Evolutionary conservation across 768 basidiomycete species (phyloP).

Genomic region (Termitomyces sp.): DNA sequence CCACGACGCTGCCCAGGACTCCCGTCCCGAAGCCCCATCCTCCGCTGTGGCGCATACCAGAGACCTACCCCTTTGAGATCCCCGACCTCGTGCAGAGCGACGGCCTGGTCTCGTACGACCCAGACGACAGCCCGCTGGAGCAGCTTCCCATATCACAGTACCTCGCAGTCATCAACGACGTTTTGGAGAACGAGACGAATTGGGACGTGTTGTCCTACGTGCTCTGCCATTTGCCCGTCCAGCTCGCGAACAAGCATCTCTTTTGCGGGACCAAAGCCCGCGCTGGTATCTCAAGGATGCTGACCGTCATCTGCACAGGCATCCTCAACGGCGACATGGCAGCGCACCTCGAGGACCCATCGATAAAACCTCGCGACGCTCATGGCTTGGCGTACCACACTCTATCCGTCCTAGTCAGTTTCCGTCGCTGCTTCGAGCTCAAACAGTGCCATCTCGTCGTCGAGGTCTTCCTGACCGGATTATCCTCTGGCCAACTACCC

Average conservation of each 20-base stretch:
- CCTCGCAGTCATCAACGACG: constrained; percentile 51
- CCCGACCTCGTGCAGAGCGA: constrained; percentile 62
- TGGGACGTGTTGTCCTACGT: constrained; percentile 95
- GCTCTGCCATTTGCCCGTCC: constrained; percentile 84
- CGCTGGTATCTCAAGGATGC: constrained; percentile 53
- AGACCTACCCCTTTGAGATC: constrained; percentile 52
- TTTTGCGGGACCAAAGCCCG: constrained; percentile 87
- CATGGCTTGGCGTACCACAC: constrained; percentile 86
- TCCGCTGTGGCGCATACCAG: constrained; percentile 67
- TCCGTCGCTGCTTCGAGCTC: constrained; percentile 71
- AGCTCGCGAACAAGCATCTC: constrained; percentile 92
- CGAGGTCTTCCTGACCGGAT: constrained; percentile 64
- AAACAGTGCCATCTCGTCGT: constrained; percentile 65
- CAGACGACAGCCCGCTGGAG: constrained; percentile 32
- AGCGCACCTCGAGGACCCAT: constrained; percentile 45
- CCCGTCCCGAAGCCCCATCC: constrained; percentile 34
- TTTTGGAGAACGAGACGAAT: constrained; percentile 71
- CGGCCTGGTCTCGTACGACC: constrained; percentile 61
- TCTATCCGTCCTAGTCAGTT: constrained; percentile 83
- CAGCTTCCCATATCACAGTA: constrained; percentile 72
- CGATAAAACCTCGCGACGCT: constrained; percentile 73
- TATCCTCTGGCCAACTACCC: constrained; percentile 57
- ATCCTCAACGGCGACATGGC: constrained; percentile 58
- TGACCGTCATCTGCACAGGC: constrained; percentile 63
- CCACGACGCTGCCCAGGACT: constrained; percentile 22